phyloP scores from a whole-genome alignment of 192 early-diverging fungal genomes.

The Coemansia sp. region DNA sequence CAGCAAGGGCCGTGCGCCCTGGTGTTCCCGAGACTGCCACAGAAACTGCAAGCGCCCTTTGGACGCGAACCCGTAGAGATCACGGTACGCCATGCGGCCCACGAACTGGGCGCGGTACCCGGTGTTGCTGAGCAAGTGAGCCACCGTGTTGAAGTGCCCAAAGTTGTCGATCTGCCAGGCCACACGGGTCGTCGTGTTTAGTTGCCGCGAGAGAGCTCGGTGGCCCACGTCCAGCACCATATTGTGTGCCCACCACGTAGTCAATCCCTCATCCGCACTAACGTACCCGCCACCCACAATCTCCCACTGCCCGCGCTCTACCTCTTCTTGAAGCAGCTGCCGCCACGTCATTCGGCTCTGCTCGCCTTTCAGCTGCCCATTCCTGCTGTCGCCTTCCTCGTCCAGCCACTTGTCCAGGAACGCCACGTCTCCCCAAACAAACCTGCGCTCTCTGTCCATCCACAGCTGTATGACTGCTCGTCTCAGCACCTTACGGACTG shows the following conservation, averaged over 20 bases:
- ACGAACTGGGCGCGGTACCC: conserved; percentile 28
- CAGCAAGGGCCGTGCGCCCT: conserved; percentile 5
- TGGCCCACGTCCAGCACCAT: conserved; percentile 34
- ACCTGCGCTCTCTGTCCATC: conserved; percentile 19
- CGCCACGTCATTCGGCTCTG: conserved; percentile 26
- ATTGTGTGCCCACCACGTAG: conserved; percentile 51
- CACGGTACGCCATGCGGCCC: conserved; percentile 44
- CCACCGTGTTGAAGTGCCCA: conserved; percentile 26
- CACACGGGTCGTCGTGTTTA: conserved; percentile 22
- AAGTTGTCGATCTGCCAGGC: conserved; percentile 51
- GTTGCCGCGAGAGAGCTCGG: conserved; percentile 16
- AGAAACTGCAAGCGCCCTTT: conserved; percentile 24
- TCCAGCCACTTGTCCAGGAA: conserved; percentile 47
- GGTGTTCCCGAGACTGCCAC: conserved; percentile 25
- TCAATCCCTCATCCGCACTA: conserved; percentile 47
- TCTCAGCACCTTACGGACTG: conserved; percentile 34
- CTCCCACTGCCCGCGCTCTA: conserved; percentile 28
- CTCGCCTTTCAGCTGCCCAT: conserved; percentile 5
- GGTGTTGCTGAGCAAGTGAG: conserved; percentile 33
- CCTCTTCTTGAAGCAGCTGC: conserved; percentile 17
- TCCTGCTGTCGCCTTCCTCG: conserved; percentile 27
- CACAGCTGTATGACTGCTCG: conserved; percentile 24
- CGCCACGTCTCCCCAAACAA: conserved; percentile 48
- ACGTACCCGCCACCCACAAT: conserved; percentile 44
- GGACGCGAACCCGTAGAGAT: conserved; percentile 25